Conservation (phyloP, 768 basidiomycete genomes). For the Gloeophyllum trabeum region DNA sequence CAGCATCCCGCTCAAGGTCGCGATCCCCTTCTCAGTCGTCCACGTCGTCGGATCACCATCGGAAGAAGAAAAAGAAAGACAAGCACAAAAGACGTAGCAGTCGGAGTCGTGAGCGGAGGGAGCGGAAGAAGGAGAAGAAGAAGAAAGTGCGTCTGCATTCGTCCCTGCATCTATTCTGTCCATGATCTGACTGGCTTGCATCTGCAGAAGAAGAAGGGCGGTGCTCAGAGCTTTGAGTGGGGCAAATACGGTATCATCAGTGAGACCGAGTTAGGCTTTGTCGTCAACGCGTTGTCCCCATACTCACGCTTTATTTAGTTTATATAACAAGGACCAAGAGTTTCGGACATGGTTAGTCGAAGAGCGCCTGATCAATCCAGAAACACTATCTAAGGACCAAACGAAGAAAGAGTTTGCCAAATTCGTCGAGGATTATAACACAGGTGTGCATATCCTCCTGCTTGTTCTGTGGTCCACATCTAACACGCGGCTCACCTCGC, state of each 20-base stretch:
- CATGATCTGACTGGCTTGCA: conserved; percentile 3
- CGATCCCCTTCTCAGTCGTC: conserved; percentile 16
- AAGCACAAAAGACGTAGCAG: conserved; percentile 18
- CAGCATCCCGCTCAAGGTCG: conserved; percentile 11
- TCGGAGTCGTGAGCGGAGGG: conserved; percentile 31
- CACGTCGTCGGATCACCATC: conserved; percentile 11
- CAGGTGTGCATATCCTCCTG: conserved; percentile 32
- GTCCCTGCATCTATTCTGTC: neutral
- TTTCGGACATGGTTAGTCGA: conserved; percentile 92
- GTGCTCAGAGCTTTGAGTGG: conserved; percentile 58
- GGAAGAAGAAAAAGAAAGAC: conserved; percentile 30
- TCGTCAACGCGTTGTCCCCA: neutral
- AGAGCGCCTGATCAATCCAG: conserved; percentile 85
- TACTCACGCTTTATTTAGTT: conserved; percentile 28
- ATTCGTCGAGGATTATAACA: conserved; percentile 80
- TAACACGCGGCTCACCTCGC: neutral
- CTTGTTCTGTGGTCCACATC: conserved; percentile 1
- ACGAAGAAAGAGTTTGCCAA: conserved; percentile 75
- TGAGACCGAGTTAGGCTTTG: conserved; percentile 66
- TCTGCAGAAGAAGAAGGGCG: conserved; percentile 43
- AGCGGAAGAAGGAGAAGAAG: conserved; percentile 54
- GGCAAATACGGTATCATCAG: conserved; percentile 84
- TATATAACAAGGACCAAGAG: conserved; percentile 75
- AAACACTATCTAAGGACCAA: conserved; percentile 77
- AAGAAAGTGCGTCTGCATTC: conserved; percentile 36